phyloP scores from a whole-genome alignment of 2,329 filamentous ascomycete genomes.

The Harringtonia aguacate region DNA sequence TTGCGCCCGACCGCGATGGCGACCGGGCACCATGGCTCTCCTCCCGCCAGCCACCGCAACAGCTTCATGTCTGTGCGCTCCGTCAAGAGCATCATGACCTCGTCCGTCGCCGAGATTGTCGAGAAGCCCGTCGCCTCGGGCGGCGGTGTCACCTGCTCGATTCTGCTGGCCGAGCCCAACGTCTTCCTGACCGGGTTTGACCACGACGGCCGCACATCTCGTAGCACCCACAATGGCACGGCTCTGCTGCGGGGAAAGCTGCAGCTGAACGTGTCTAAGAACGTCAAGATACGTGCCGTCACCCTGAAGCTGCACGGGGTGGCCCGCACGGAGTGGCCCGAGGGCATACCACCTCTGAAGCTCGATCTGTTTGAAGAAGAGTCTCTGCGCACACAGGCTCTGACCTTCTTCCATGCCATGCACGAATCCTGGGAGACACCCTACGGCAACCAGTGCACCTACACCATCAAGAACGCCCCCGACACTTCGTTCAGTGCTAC shows the following conservation, averaged over 20 bases:
- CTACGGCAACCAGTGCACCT: constrained; percentile 54
- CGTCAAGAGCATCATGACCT: constrained; percentile 39
- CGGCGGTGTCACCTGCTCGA: constrained; percentile 63
- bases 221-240: constrained; percentile 51
- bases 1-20: constrained; percentile 13
- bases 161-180: constrained; percentile 68
- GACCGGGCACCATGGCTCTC: constrained; percentile 8
- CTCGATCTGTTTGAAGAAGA: constrained; percentile 75
- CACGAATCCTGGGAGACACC: constrained; percentile 49
- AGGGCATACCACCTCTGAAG: constrained; percentile 84
- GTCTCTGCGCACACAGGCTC: constrained; percentile 75
- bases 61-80: constrained; percentile 40
- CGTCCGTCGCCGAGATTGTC: constrained; percentile 37
- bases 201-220: constrained; percentile 47
- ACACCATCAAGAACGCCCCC: constrained; percentile 29
- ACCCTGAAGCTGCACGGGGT: constrained; percentile 77
- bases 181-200: constrained; percentile 73
- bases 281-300: constrained; percentile 85
- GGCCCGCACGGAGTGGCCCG: constrained; percentile 90
- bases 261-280: constrained; percentile 73
- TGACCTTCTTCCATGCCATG: constrained; percentile 83
- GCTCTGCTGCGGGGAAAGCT: constrained; percentile 79
- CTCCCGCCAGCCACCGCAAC: constrained; percentile 25
- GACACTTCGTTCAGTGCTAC: constrained; percentile 17
- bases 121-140: constrained; percentile 70